Evolutionary conservation across 257 asterid genomes (phyloP), one percentile per base, ranked within the genome.

Genomic region (Coffea eugenioides): DNA sequence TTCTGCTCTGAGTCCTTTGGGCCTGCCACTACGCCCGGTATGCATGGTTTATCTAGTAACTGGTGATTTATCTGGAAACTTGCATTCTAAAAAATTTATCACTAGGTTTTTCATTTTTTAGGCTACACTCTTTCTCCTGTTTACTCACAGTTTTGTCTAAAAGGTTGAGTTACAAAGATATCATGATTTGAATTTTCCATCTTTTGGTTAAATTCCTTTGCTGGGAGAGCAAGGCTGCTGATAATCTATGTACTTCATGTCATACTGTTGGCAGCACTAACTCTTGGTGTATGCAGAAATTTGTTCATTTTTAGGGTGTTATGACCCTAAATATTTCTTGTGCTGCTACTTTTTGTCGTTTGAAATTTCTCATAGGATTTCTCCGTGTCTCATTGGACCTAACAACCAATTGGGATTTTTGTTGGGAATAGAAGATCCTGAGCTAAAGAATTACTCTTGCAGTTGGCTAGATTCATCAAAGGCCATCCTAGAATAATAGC

Each of bases 11-110:
- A 91, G 94, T 81, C 94, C 93, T n/a, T 73, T 90, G 73, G 98
- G 98, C 57, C 90, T 94, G 80, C 97, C 98, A 80, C 85, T 92
- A 62, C 98, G 97, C 61, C 97, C 93, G 90, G 98, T 94, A 91
- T 74, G 90, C 57, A 65, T 72, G 18, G 11, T 43, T 48, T 48
- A 67, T 82, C 69, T 74, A 59, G 71, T 68, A 73, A 57, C 68
- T 54, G 51, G 39, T 64, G 12, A 51, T 64, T 25, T 65, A 65
- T 65, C 70, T 27, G 18, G 41, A 65, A 65, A 65, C 3, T 65
- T 65, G 43, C 70, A 27, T 27, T n/a, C n/a, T 34, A 62, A 20
- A 65, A 25, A 65, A 12, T 64, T 27, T 65, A 31, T 12, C 18
- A 21, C 21, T n/a, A 34, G 8, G 31, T n/a, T 61, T 13, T 61